These are phyloP conservation scores for Umbelopsis sp. DNA, from an alignment of 192 early-diverging fungal species.

Conservation along the genomic window DNA sequence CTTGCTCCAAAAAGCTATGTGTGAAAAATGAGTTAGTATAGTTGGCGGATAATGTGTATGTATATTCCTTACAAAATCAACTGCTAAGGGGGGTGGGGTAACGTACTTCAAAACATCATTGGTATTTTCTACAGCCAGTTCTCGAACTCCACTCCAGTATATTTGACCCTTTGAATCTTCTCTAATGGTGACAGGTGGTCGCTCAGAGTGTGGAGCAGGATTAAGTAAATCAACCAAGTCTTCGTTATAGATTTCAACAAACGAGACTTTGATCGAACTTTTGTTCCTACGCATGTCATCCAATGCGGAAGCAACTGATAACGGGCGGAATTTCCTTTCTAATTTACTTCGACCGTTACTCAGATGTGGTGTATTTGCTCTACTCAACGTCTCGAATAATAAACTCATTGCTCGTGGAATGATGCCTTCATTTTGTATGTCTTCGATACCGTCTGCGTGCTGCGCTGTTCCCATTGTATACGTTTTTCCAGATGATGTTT, in stretches of 20 bases:
- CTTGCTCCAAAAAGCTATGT: constrained; percentile 59
- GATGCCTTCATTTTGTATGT: constrained; percentile 53
- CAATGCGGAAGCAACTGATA: background rate
- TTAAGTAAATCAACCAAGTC: constrained; percentile 91
- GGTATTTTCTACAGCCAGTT: constrained; percentile 69
- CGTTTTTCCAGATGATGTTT: constrained; percentile 95
- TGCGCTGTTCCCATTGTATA: constrained; percentile 91
- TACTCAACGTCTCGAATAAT: constrained; percentile 51
- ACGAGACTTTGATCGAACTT: constrained; percentile 69
- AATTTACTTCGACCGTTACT: constrained; percentile 1
- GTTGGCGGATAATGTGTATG: no score
- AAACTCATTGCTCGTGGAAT: constrained; percentile 73
- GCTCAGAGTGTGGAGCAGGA: constrained; percentile 52
- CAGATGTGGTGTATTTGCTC: background rate
- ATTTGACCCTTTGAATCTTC: constrained; percentile 90
- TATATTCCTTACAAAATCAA: constrained; percentile 13
- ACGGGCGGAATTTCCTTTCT: constrained; percentile 3
- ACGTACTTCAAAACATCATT: constrained; percentile 72
- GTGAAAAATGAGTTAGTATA: background rate
- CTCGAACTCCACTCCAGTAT: constrained; percentile 81
- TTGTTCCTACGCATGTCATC: constrained; percentile 10
- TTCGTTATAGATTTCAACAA: constrained; percentile 97
- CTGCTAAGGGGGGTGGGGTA: background rate
- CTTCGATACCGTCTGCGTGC: constrained; percentile 17
- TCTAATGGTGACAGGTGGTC: constrained; percentile 71